Evolutionary conservation across 768 basidiomycete genomes (phyloP).

Genomic region (Cubamyces sp.): DNA sequence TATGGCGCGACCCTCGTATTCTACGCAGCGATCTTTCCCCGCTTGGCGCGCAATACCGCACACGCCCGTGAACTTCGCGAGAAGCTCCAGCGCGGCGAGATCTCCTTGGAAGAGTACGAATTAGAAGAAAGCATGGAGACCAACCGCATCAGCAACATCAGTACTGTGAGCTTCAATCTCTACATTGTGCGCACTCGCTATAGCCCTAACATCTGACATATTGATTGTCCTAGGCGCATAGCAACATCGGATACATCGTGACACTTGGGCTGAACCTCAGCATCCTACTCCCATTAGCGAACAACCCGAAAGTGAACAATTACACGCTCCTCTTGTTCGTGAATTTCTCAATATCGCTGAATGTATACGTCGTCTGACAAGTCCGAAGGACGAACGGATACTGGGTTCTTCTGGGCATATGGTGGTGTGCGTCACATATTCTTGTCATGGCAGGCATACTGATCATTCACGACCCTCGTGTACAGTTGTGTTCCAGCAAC

Average conservation of each 20-base stretch:
- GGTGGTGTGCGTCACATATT: slow-evolving; percentile 72
- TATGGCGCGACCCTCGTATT: slow-evolving; percentile 85
- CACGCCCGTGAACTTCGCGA: slow-evolving; percentile 59
- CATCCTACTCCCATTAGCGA: slow-evolving; percentile 63
- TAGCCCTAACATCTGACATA: too few relatives aligned
- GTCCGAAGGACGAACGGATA: slow-evolving; percentile 63
- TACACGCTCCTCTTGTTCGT: slow-evolving; percentile 73
- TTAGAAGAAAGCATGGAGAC: slow-evolving; percentile 78
- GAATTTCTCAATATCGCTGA: slow-evolving; percentile 6
- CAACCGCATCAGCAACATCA: slow-evolving; percentile 84
- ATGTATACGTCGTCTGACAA: not conserved
- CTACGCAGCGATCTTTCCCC: slow-evolving; percentile 77
- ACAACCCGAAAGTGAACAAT: slow-evolving; percentile 69
- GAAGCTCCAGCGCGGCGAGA: slow-evolving; percentile 62
- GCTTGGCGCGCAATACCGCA: slow-evolving; percentile 77
- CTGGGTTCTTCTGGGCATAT: slow-evolving; percentile 80
- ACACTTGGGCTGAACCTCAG: slow-evolving; percentile 70
- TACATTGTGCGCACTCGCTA: too few relatives aligned
- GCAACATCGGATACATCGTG: slow-evolving; percentile 74
- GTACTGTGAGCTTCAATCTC: slow-evolving; percentile 53
- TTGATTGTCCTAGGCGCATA: slow-evolving; percentile 52
- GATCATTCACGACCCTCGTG: not conserved
- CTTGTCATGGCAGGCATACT: not conserved
- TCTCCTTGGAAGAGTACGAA: slow-evolving; percentile 66
- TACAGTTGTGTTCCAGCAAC: slow-evolving; percentile 80